These are phyloP conservation scores for Fusarium kyushuense DNA, from an alignment of 2,329 filamentous ascomycete species.

Conservation along the genomic window DNA sequence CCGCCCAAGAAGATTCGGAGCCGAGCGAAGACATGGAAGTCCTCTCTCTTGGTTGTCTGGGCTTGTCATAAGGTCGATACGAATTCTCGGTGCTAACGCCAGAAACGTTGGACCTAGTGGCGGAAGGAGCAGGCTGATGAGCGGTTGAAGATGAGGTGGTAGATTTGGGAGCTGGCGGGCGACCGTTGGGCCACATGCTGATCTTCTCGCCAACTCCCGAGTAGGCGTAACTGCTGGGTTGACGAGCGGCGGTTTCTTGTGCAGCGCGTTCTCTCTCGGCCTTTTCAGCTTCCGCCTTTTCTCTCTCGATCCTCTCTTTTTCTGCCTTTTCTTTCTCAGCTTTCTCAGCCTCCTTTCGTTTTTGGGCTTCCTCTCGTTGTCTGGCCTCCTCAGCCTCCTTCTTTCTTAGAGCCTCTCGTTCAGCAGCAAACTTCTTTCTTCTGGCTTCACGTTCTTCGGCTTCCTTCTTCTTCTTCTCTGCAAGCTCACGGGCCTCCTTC, in stretches of 20 bases:
- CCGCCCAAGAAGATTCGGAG: conserved; percentile 88
- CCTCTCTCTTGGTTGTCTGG: conserved; percentile 68
- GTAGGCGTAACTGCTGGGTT: conserved; percentile 70
- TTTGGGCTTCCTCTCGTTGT: conserved; percentile 36
- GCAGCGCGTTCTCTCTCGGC: conserved; percentile 50
- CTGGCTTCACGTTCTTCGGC: conserved; percentile 55
- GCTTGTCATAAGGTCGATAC: conserved; percentile 81
- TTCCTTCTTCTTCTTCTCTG: conserved; percentile 53
- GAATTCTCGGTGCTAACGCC: conserved; percentile 75
- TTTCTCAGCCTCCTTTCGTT: conserved; percentile 52
- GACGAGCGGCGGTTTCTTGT: conserved; percentile 51
- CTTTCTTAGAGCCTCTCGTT: conserved; percentile 40
- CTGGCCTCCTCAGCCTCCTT: conserved; percentile 44
- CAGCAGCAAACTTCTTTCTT: conserved; percentile 41
- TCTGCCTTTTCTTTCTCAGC: conserved; percentile 44
- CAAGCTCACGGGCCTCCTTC: conserved; percentile 51
- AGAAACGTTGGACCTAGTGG: conserved; percentile 69
- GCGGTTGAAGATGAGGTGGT: conserved; percentile 40
- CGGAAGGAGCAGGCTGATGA: conserved; percentile 56
- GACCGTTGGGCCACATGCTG: conserved; percentile 76
- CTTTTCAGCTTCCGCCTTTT: conserved; percentile 50
- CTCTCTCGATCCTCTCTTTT: conserved; percentile 49
- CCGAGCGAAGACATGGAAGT: conserved; percentile 75
- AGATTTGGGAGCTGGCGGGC: conserved; percentile 56
- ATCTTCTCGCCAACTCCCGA: conserved; percentile 75